phyloP scores from a whole-genome alignment of 1,284 basidiomycete genomes.

The Heterobasidion annosum region DNA sequence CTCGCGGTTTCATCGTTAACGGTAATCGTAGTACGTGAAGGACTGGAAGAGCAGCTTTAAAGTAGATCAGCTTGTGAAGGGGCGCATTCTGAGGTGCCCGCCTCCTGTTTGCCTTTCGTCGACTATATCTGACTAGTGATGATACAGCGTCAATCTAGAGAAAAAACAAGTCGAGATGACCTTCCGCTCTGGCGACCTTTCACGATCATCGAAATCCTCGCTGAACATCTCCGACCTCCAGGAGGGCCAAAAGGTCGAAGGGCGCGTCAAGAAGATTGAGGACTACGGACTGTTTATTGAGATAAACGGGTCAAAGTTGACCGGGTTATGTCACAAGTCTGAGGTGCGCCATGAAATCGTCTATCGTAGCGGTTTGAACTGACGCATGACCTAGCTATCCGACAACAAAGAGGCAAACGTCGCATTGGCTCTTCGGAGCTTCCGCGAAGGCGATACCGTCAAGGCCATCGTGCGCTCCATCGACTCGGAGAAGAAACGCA shows the following conservation, averaged over 20 bases:
- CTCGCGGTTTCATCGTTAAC: conserved; percentile 7
- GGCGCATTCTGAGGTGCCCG: conserved; percentile 67
- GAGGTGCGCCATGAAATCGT: conserved; percentile 41
- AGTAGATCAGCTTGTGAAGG: conserved; percentile 79
- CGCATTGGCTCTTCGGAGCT: conserved; percentile 68
- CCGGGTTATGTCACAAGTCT: conserved; percentile 91
- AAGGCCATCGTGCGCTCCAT: conserved; percentile 73
- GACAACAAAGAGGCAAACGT: conserved; percentile 81
- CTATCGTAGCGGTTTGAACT: background rate
- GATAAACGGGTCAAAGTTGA: conserved; percentile 76
- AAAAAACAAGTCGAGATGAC: conserved; percentile 84
- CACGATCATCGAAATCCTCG: conserved; percentile 29
- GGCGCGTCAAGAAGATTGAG: conserved; percentile 71
- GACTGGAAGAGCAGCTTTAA: conserved; percentile 88
- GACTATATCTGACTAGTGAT: conserved; percentile 8
- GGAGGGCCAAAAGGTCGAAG: conserved; percentile 71
- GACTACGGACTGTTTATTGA: conserved; percentile 90
- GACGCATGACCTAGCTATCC: conserved; percentile 46
- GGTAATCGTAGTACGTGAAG: conserved; percentile 68
- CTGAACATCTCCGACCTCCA: conserved; percentile 51
- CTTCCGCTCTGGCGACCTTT: conserved; percentile 56
- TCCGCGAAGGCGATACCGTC: conserved; percentile 83
- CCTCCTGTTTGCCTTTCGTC: conserved; percentile 11
- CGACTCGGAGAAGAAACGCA: conserved; percentile 66
- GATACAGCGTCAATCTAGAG: conserved; percentile 53